Conservation (phyloP, 129 eudicot genomes). For the Artemisia annua region DNA sequence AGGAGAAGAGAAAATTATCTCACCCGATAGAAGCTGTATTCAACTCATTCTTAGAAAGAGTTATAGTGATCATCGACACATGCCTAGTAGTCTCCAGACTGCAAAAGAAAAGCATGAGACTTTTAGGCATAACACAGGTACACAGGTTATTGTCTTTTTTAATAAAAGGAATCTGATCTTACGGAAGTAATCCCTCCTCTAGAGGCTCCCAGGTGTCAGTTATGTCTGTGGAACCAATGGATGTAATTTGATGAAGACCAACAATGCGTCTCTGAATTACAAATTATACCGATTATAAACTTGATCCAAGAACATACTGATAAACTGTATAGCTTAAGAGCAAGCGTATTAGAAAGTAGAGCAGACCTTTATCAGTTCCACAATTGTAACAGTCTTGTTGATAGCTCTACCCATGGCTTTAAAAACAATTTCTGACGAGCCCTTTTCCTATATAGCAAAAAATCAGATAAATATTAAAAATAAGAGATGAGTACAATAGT, state of each 20-base stretch:
- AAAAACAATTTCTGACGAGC: slow-evolving; percentile 78
- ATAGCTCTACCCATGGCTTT: slow-evolving; percentile 99
- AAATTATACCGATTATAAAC: background rate
- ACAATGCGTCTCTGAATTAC: slow-evolving; percentile 83
- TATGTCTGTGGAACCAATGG: slow-evolving; percentile 85
- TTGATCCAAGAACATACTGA: background rate
- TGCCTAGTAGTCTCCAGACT: slow-evolving; percentile 90
- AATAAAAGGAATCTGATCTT: slow-evolving; percentile 29
- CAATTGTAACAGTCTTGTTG: slow-evolving; percentile 94
- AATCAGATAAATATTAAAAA: slow-evolving; percentile 8
- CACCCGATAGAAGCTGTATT: slow-evolving; percentile 70
- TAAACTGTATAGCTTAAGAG: too few relatives aligned
- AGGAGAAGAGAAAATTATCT: slow-evolving; percentile 26
- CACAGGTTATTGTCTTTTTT: background rate
- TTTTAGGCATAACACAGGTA: background rate
- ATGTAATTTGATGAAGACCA: slow-evolving; percentile 92
- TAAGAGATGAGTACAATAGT: background rate
- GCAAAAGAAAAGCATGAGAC: slow-evolving; percentile 13
- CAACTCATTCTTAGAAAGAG: slow-evolving; percentile 73
- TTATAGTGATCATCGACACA: slow-evolving; percentile 89
- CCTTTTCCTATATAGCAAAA: slow-evolving; percentile 61
- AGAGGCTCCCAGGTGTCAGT: slow-evolving; percentile 98
- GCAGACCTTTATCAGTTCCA: slow-evolving; percentile 88
- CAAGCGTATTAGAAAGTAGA: background rate
- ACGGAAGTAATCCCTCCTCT: slow-evolving; percentile 98